Evolutionary conservation across 2,329 filamentous ascomycete genomes (phyloP), one percentile per base, ranked within the genome.

Genomic region (Alternaria triticimaculans): DNA sequence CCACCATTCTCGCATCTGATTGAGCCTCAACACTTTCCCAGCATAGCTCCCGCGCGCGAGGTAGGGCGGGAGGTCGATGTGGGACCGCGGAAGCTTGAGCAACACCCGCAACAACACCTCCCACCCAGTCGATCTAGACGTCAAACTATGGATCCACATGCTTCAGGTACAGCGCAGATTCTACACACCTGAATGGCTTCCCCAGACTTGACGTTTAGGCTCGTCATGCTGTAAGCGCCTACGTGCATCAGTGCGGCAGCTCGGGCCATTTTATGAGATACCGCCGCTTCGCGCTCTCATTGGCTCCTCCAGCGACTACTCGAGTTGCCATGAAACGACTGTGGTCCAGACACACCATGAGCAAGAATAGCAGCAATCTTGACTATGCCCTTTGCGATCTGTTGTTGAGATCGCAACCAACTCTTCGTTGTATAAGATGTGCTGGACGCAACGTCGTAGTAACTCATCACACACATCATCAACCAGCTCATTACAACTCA

Each of bases 41-140:
- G 68, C 65, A 74, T 78, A 76, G 76, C 67, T 78, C 75, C 77
- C 77, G 78, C 78, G 77, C 78, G 78, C 77, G 69, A 78, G 74
- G 64, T 60, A 75, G 70, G 75, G 68, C 75, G 76, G 66, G 48
- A 58, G 70, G 69, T 69, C 67, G 62, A 64, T 63, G 69, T 75
- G 74, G 76, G 72, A 66, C 71, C 74, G 75, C 70, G 77, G 78
- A 77, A 77, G 69, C 37, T 61, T 61, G 56, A 70, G 60, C 58
- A 55, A 72, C 65, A 67, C 63, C 75, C 78, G 76, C 71, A 66
- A 60, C 70, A 56, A 53, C 58, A 33, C 51, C 69, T 76, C 69
- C 69, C 72, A 58, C 65, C 78, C 77, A 79, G 58, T 64, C 68
- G 69, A 72, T 71, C 64, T 28, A 44, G 53, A 63, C 64, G 65